A percentile compares a stretch with the other conserved stretches of the same genome.
Evolutionary conservation across 1,139 yeast species (phyloP).

Genomic region (Pichia sp.): DNA sequence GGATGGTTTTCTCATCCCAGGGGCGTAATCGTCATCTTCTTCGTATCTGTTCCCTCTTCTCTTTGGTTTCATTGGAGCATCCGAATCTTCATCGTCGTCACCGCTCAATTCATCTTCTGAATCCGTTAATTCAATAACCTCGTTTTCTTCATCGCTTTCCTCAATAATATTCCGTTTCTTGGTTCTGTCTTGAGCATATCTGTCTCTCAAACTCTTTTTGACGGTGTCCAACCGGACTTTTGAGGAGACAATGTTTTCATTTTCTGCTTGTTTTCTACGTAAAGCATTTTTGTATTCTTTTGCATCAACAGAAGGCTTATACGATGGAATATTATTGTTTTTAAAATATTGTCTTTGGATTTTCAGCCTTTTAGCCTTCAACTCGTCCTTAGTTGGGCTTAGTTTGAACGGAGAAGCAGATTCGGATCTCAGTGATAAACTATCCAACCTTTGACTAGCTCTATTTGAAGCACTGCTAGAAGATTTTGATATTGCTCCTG

Average conservation of each 20-base stretch:
- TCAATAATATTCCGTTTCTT: constrained; percentile 5
- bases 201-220: constrained; percentile 6
- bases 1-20: neutral
- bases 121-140: constrained; percentile 4
- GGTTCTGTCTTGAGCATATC: constrained; percentile 6
- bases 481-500: neutral
- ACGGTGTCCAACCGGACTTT: constrained; percentile 10
- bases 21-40: constrained; percentile 7
- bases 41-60: constrained; percentile 4
- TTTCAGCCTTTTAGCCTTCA: neutral
- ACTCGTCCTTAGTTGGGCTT: neutral
- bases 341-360: constrained; percentile 8
- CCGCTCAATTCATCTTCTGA: constrained; percentile 1
- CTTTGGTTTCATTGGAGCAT: neutral
- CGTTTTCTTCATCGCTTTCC: constrained; percentile 2
- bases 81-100: constrained; percentile 8
- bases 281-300: constrained; percentile 5
- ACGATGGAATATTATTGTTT: constrained; percentile 21
- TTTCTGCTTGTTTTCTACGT: constrained; percentile 12
- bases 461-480: neutral
- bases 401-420: neutral
- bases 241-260: constrained; percentile 12
- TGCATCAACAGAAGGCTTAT: constrained; percentile 17
- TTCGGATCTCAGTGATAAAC: neutral
- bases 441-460: neutral